A percentile compares a stretch with the other conserved stretches of the same genome.
Conservation (phyloP, 495 filamentous ascomycete genomes). For the Tetracladium setigerum region DNA sequence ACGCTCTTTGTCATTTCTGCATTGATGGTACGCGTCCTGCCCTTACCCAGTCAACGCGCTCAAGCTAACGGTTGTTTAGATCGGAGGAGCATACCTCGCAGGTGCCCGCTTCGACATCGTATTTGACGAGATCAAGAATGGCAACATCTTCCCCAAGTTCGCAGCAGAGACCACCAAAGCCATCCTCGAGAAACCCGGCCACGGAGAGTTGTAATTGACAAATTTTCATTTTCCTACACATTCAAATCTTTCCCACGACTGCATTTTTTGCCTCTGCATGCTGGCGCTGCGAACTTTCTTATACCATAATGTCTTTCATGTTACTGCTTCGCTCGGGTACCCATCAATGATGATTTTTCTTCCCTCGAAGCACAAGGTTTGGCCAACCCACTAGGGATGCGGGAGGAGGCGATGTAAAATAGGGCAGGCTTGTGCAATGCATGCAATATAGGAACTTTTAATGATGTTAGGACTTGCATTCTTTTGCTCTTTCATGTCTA, state of each 20-base stretch:
- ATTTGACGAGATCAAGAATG: conserved; percentile 43
- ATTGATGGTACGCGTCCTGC: conserved; percentile 54
- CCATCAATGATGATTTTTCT: background rate
- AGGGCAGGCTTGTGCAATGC: background rate
- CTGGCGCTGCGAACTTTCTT: background rate
- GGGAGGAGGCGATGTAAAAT: background rate
- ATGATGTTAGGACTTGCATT: background rate
- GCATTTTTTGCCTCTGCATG: background rate
- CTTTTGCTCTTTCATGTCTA: background rate
- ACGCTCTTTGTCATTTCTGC: conserved; percentile 53
- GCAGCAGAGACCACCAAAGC: conserved; percentile 1
- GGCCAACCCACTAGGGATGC: background rate
- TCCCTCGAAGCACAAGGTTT: background rate
- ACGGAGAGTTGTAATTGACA: conserved; percentile 19
- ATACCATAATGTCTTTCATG: conserved; percentile 4
- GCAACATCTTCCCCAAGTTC: conserved; percentile 28
- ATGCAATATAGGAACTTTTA: conserved; percentile 8
- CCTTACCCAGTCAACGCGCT: background rate
- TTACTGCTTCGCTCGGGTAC: no score
- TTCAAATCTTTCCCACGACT: background rate
- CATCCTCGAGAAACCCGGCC: conserved; percentile 12
- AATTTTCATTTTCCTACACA: background rate
- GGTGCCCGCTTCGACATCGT: conserved; percentile 58
- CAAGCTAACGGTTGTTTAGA: conserved; percentile 18
- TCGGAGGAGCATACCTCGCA: conserved; percentile 28